Base-by-base conservation (phyloP, 148 eudicot species). In the Rhododendron ovatum region DNA sequence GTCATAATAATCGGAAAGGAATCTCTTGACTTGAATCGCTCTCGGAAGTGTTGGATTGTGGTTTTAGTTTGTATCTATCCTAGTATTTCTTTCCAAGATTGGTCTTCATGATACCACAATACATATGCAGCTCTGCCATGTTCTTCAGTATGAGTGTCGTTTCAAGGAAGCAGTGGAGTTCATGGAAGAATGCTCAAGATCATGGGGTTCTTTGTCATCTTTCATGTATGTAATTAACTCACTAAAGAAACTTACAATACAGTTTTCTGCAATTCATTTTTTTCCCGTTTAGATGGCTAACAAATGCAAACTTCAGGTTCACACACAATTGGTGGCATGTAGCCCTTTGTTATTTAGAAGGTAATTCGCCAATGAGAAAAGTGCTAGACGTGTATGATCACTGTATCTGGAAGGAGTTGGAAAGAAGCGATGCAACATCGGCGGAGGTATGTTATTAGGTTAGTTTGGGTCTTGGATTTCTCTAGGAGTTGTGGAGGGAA, bases 241-340 rank as follows among this genome's bases (percentile, higher is more conserved):
- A 33, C 5, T 10, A 17, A 35, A 71, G 18, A 69, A 35, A 37
- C 33, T 18, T 28, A 61, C 78, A 17, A 50, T 33, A 37, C n/a
- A 5, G n/a, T 17, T 3, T 55, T 75, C 74, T 6, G 30, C 51
- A 18, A 5, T 18, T 37, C 4, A 45, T 3, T 9, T 59, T 28
- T 79, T 75, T 14, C 28, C 45, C 30, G 26, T 89, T 84, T 61
- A 17, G 55, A 41, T 55, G 41, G 35, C 37, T 61, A 74, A 48
- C 17, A n/a, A 78, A 57, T 71, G 63, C 81, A 81, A 83, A 79
- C 78, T 86, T 55, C 87, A 96, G 99, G 94, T 91, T 87, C 88
- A 93, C 99, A 0, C 99, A 96, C 89, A 96, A 96, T 88, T 96
- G 99, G 99, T 96, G 99, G 99, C 99, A 96, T 84, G 94, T 95